A percentile compares a stretch with the other conserved stretches of the same genome.
Evolutionary conservation across 345 rosid genomes (phyloP).

Genomic region (Citrus australasica): DNA sequence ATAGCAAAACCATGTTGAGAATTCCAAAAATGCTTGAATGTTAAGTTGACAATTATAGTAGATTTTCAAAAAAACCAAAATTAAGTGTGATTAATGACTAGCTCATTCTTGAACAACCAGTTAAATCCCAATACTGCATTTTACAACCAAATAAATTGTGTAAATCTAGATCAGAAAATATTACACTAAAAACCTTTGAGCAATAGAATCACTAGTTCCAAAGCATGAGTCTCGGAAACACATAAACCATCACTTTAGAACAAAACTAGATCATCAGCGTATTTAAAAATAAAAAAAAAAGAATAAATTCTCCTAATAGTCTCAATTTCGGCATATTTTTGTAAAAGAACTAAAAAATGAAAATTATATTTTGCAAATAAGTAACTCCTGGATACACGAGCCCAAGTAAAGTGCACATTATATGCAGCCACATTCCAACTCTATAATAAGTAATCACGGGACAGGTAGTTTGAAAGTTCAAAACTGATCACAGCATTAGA

Average conservation of each 20-base stretch:
- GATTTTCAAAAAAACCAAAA: not conserved
- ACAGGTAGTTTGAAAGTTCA: not conserved
- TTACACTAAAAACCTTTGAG: not conserved
- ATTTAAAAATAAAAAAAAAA: too few species aligned
- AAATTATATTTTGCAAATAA: not conserved
- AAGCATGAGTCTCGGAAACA: not conserved
- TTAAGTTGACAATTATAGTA: not conserved
- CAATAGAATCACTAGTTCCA: not conserved
- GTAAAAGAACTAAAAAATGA: not conserved
- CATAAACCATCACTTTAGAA: not conserved
- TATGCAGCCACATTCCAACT: not conserved
- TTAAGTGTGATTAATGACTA: not conserved
- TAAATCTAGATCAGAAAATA: not conserved
- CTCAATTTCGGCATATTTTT: not conserved
- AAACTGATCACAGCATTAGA: not conserved
- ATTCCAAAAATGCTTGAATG: not conserved
- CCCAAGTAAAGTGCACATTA: not conserved
- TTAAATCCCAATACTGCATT: not conserved
- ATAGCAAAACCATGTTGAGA: constrained; percentile 5
- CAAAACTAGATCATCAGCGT: not conserved
- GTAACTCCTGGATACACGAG: not conserved
- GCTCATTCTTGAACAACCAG: not conserved
- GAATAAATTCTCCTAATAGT: not conserved
- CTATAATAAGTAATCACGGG: not conserved
- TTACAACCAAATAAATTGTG: not conserved